Conservation (phyloP, 164 flowering plant genomes). For the Paratinospora sagittata region DNA sequence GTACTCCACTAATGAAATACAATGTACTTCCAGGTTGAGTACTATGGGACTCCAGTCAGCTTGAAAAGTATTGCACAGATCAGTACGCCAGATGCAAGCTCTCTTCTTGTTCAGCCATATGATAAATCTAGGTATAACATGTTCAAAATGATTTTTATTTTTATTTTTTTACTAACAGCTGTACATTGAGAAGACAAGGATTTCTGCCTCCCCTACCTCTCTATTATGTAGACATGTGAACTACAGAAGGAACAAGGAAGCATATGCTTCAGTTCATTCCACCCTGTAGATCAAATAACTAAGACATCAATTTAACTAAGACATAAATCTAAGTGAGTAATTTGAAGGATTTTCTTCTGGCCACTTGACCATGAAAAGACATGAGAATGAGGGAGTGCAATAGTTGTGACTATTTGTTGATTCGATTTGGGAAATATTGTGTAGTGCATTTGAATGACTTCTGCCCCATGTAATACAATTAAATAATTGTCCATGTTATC, state of each 20-base stretch:
- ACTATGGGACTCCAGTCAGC: conserved; percentile 83
- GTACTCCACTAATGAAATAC: background rate
- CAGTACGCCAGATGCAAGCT: conserved; percentile 81
- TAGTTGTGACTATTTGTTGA: too few species aligned
- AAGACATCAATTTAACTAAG: too few species aligned
- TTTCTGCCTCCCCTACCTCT: background rate
- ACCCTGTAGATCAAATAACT: too few species aligned
- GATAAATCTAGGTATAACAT: conserved; percentile 83
- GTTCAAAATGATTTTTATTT: background rate
- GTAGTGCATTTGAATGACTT: too few species aligned
- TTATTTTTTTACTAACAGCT: background rate
- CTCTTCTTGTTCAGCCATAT: conserved; percentile 80
- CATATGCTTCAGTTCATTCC: too few species aligned
- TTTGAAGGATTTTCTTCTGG: background rate
- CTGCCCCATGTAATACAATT: too few species aligned
- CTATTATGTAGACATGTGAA: background rate
- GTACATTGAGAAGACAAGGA: background rate
- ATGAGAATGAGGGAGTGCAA: too few species aligned
- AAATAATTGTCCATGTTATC: too few species aligned
- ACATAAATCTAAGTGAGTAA: background rate
- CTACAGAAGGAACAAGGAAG: too few species aligned
- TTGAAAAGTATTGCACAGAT: conserved; percentile 94
- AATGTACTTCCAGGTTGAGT: conserved; percentile 58
- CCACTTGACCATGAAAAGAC: background rate
- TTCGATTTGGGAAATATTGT: too few species aligned